A percentile compares a stretch with the other conserved stretches of the same genome.
phyloP scores from a whole-genome alignment of 371 early-diverging fungal species.

The Coemansia sp. region DNA sequence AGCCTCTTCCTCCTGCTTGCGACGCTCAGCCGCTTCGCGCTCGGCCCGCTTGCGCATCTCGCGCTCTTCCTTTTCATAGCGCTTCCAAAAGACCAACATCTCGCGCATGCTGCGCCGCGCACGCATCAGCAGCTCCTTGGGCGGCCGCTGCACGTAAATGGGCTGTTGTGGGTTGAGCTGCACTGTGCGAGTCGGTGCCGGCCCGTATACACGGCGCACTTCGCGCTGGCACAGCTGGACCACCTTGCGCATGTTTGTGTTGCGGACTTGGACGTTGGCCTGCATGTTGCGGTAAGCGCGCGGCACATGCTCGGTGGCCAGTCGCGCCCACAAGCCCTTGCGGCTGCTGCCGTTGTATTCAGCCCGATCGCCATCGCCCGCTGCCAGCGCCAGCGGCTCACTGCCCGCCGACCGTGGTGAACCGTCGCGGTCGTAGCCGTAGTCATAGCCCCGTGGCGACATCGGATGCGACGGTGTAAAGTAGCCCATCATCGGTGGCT shows the following conservation, averaged over 20 bases:
- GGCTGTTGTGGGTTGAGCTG: conserved; percentile 38
- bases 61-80: conserved; percentile 88
- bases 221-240: conserved; percentile 52
- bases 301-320: conserved; percentile 47
- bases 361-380: conserved; percentile 14
- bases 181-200: conserved; percentile 25
- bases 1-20: conserved; percentile 83
- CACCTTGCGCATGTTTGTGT: conserved; percentile 47
- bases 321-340: conserved; percentile 23
- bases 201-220: conserved; percentile 41
- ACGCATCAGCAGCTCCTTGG: conserved; percentile 46
- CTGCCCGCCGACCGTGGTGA: conserved; percentile 27
- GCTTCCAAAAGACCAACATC: conserved; percentile 86
- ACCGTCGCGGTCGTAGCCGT: conserved; percentile 23
- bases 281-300: conserved; percentile 46
- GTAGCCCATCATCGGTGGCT: conserved; percentile 44
- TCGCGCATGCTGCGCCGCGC: conserved; percentile 54
- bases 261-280: conserved; percentile 32
- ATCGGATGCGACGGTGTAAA: conserved; percentile 32
- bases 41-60: conserved; percentile 89
- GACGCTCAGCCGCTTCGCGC: conserved; percentile 81
- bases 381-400: conserved; percentile 24
- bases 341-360: neutral
- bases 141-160: conserved; percentile 31
- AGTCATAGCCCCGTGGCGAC: conserved; percentile 24